Evolutionary conservation across 345 rosid species (phyloP).

Genomic region (Eutrema japonicum): DNA sequence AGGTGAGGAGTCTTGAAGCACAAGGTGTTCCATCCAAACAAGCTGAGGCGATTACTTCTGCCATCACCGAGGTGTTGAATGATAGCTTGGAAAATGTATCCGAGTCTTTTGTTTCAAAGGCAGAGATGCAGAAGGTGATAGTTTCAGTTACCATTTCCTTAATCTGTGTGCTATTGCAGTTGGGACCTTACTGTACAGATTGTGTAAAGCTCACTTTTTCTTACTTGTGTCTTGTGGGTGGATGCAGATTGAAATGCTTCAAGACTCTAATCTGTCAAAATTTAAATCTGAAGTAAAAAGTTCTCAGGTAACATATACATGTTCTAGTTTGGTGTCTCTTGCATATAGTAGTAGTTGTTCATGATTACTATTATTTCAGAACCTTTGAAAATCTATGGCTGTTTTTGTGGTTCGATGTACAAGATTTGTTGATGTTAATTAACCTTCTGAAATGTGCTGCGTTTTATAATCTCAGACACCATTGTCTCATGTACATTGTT

Average conservation of each 20-base stretch:
- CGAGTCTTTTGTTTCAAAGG: conserved; percentile 74
- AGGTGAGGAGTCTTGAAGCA: conserved; percentile 91
- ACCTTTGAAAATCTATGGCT: background rate
- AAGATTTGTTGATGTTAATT: background rate
- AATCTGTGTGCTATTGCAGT: background rate
- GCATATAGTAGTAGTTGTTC: background rate
- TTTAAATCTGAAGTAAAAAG: conserved; percentile 87
- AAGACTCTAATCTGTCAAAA: conserved; percentile 79
- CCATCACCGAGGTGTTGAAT: conserved; percentile 83
- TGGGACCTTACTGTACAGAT: background rate
- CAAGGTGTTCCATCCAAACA: conserved; percentile 91
- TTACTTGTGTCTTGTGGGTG: background rate
- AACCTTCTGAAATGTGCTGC: background rate
- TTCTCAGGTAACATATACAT: conserved; percentile 62
- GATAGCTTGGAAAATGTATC: conserved; percentile 93
- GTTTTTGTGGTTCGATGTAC: conserved; percentile 1
- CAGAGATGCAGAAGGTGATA: conserved; percentile 86
- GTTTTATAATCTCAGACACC: conserved; percentile 4
- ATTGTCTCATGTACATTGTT: conserved; percentile 16
- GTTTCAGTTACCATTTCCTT: background rate
- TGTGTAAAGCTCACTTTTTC: background rate
- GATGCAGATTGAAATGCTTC: conserved; percentile 73
- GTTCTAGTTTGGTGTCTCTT: background rate
- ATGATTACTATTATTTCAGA: background rate
- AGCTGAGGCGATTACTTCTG: conserved; percentile 89